Evolutionary conservation across 1,284 basidiomycete genomes (phyloP), one percentile per base, ranked within the genome.

Genomic region (Malassezia pachydermatis): DNA sequence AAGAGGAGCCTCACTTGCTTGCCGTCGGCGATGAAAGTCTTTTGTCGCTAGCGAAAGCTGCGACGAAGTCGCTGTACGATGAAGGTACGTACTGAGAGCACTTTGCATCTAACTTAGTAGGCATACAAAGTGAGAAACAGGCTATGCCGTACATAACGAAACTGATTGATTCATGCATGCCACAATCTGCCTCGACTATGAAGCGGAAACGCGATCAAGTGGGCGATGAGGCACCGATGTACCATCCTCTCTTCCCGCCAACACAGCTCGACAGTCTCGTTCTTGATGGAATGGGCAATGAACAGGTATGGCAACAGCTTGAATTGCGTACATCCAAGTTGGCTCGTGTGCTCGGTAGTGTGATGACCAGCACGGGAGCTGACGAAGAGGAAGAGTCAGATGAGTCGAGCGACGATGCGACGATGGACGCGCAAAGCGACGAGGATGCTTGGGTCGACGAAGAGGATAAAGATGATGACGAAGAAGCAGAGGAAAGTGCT

Each of bases 301-400:
- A 87, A 50, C 89, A 94, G 72, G 76, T 96, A 22, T 98, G 92
- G 92, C 81, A 83, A 39, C 92, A 71, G 57, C 58, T 69, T 38
- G 67, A 70, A 45, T 46, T 67, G 35, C 60, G 63, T 32, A 55
- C 53, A 1, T 24, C 43, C 16, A 60, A 61, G 38, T 50, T 70
- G 40, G 53, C 54, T 28, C 45, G 44, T 25, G 48, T 63, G 10
- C 44, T 70, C 19, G 52, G 61, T 30, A 52, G 62, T 45, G 59
- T 59, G 75, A 81, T 60, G 23, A 48, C 55, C n/a, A 51, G 46
- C 40, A 50, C 45, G 24, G 56, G 57, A 16, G 57, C 63, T n/a
- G 57, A 60, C 16, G 58, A 62, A 5, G 72, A 69, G 1, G 59
- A 60, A 3, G 66, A 68, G 1, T 65, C 59, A 10, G 54, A 57